phyloP scores from a whole-genome alignment of 345 rosid species.

The Salix exigua region DNA sequence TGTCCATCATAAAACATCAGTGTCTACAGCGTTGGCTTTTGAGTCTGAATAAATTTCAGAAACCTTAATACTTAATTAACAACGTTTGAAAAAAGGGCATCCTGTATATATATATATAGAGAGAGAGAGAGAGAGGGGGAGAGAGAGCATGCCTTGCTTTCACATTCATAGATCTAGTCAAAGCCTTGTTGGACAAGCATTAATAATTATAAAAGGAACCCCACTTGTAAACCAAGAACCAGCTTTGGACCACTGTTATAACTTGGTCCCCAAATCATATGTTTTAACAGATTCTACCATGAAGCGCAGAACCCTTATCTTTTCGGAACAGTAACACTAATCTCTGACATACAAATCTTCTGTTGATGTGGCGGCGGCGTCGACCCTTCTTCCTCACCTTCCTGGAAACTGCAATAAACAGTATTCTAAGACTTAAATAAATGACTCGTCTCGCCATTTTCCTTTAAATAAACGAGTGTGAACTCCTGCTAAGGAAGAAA shows the following conservation, averaged over 20 bases:
- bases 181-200: background rate
- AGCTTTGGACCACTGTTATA: background rate
- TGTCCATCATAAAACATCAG: no score
- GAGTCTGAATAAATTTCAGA: no score
- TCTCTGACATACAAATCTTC: background rate
- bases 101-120: no score
- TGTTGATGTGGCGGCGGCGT: background rate
- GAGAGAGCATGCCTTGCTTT: no score
- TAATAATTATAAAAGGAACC: background rate
- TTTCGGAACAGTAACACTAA: background rate
- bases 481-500: background rate
- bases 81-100: no score
- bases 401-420: background rate
- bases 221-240: background rate
- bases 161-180: background rate
- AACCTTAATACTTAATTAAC: no score
- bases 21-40: no score
- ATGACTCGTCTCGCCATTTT: background rate
- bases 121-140: no score
- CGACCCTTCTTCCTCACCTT: background rate
- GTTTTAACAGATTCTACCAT: background rate
- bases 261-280: background rate
- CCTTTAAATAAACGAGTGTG: background rate
- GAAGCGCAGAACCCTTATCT: background rate
- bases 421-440: background rate